phyloP scores from a whole-genome alignment of 164 flowering plant genomes.

The Tetracentron sinense region DNA sequence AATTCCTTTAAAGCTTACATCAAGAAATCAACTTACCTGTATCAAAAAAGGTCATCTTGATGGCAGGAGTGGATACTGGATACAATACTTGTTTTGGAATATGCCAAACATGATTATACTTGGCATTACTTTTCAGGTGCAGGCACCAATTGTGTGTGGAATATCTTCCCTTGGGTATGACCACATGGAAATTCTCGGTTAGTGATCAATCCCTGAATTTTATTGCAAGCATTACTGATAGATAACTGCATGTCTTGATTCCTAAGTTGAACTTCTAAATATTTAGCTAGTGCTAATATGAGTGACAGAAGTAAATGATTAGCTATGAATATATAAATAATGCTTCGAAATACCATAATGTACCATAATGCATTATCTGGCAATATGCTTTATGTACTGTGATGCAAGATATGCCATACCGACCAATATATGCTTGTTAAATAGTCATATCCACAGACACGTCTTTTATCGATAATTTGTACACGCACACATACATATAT shows the following conservation, averaged over 20 bases:
- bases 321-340: too few species aligned
- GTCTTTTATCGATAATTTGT: background rate
- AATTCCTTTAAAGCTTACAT: slow-evolving; percentile 1
- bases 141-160: slow-evolving; percentile 87
- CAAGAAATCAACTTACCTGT: background rate
- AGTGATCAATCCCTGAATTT: slow-evolving; percentile 30
- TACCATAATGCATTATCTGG: too few species aligned
- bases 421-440: background rate
- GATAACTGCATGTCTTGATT: background rate
- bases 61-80: background rate
- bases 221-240: background rate
- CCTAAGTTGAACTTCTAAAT: background rate
- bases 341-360: background rate
- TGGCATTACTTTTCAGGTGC: slow-evolving; percentile 54
- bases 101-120: slow-evolving; percentile 11
- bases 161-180: slow-evolving; percentile 94
- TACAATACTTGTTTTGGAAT: slow-evolving; percentile 4
- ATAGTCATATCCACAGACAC: background rate
- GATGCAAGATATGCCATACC: background rate
- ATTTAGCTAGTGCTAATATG: background rate
- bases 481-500: too few species aligned
- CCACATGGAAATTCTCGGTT: slow-evolving; percentile 99
- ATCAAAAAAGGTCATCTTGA: background rate
- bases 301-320: background rate
- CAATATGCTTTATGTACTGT: too few species aligned